Evolutionary conservation across 2,329 filamentous ascomycete species (phyloP), one percentile per base, ranked within the genome.

Genomic region (Mollisia scopiformis): DNA sequence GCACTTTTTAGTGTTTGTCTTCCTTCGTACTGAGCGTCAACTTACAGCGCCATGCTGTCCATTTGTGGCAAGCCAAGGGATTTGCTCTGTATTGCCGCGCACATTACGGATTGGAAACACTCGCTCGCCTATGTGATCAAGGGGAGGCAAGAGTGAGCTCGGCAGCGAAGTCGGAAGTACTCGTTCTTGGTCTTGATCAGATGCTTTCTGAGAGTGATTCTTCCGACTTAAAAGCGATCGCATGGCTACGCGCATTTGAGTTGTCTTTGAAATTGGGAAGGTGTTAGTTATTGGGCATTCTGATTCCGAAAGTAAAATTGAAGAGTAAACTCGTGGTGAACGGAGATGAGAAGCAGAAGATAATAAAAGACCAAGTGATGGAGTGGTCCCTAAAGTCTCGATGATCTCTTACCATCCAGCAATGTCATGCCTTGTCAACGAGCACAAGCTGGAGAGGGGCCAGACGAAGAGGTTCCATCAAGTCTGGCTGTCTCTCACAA

Each of bases 71-170:
- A 31, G 51, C 31, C 23, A 33, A 10, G 28, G 31, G 19, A 6
- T n/a, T n/a, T n/a, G n/a, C 10, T 54, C 43, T 31, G 55, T 14
- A 1, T 50, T 53, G 21, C 39, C 55, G 11, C 68, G 33, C 21
- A 69, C 55, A 63, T 66, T 66, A 23, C 68, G 63, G 33, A 70
- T 69, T 7, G 68, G 67, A 57, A 68, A 69, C 5, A 70, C 56
- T 2, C 68, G 63, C 39, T 68, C 68, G 23, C 65, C 57, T 2
- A 31, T 49, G 28, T 68, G 63, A 14, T 64, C 61, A 16, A 58
- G 55, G 30, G 60, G 21, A 4, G 62, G 49, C 28, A 61, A 49
- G 52, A 68, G 66, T 3, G 47, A 54, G 21, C 63, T 58, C 23
- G 63, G 59, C 13, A 61, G 57, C 31, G 62, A 41, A 28, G 59